Base-by-base conservation (phyloP, 768 basidiomycete species). In the Crucibulum laeve region DNA sequence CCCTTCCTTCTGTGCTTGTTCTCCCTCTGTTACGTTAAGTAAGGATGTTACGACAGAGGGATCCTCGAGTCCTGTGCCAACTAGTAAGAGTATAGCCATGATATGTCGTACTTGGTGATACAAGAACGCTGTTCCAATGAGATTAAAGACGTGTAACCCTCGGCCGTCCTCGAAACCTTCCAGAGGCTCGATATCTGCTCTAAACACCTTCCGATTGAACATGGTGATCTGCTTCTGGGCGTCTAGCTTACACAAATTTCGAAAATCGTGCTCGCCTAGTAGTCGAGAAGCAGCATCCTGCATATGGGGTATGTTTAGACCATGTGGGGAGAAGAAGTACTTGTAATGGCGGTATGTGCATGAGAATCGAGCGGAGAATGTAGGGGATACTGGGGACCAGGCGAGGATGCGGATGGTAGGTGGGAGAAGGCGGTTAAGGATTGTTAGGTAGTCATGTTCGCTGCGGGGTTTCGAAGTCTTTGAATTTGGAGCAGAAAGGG, bases 101-200 rank as follows among this genome's bases (percentile, higher is more conserved):
- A 96, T 94, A 54, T 94, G 91, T 26, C 94, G 79, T 11, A 96
- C 94, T 70, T 96, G 94, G 63, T 98, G 91, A 64, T 93, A 97
- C 32, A 98, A 70, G 59, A 95, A 96, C 1, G 92, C 94, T 1
- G 73, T 82, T 0, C 94, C 94, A 18, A 85, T 67, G 28, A 97
- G 80, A 61, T 98, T 87, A 44, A 96, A 72, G 25, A 92, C 88
- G 51, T 81, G 80, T 57, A 78, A 68, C 24, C 55, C 65, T 30
- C 50, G 61, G 19, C 54, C 55, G 26, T n/a, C n/a, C n/a, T 51
- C 50, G 24, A 54, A 49, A 18, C 46, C 58, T 0, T 61, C 61
- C 13, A 82, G 65, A 2, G 67, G 71, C 8, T 69, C 66, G 36
- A 94, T 79, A 22, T 78, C 74, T 0, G 90, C 91, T 14, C 68